Evolutionary conservation across 2,329 filamentous ascomycete genomes (phyloP), one percentile per base, ranked within the genome.

Genomic region (Trichoderma sp.): DNA sequence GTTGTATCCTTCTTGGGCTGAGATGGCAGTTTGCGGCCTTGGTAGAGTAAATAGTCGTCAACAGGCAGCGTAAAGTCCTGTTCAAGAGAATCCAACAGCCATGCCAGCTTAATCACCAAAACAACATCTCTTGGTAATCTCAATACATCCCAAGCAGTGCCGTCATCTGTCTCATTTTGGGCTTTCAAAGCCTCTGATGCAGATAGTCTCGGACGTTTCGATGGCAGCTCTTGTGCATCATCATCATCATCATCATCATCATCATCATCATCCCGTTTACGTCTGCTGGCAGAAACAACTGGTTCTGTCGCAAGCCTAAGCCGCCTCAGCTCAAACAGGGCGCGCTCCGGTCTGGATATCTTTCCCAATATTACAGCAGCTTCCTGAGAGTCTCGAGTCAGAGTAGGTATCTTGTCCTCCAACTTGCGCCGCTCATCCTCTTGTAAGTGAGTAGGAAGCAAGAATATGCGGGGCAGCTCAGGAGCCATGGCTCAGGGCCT

Each of bases 311-410:
- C 77, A 2, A 97, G 73, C 16, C 88, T 89, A 56, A 87, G 85
- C 7, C 87, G 85, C 65, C 92, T 85, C 70, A 98, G 81, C 79
- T 98, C 95, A 73, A 96, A 89, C 58, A 87, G 83, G 0, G 93
- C 93, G 21, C 95, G 86, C 74, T 88, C 86, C 72, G 87, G 89
- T 67, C 87, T 90, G 0, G 84, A 84, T 39, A 97, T 85, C 72
- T 89, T 92, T 2, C 91, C 93, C 34, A 98, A 77, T 2, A 97
- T 83, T 3, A 97, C 78, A 5, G 86, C 83, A 0, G 93, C 93
- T 77, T 95, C 91, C 16, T 83, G 82, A 64, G 91, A 82, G 77
- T 95, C 87, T 69, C 90, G 90, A 0, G 92, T 94, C 65, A 96
- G 77, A 0, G 84, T 85, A 4, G 85, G 82, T 11, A 96, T 86